These are phyloP conservation scores for Chaetomium fimeti DNA, from an alignment of 495 filamentous ascomycete genomes.

Conservation along the genomic window DNA sequence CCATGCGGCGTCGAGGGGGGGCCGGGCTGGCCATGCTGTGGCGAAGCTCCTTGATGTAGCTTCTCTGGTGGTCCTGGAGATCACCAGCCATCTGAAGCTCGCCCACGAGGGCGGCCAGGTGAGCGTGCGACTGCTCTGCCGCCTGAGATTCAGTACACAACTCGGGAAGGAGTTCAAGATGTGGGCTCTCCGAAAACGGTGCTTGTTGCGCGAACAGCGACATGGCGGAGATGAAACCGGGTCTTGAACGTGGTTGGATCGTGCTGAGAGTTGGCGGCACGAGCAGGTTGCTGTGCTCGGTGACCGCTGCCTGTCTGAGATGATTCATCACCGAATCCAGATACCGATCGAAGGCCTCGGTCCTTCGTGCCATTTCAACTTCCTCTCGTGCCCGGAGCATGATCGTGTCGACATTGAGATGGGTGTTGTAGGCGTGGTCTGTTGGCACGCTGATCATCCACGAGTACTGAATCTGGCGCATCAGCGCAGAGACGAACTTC, in stretches of 20 bases:
- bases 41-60: constrained; percentile 11
- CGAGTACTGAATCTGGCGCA: neutral
- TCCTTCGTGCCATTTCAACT: constrained; percentile 7
- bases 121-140: neutral
- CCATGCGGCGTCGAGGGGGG: neutral
- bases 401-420: constrained; percentile 2
- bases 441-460: neutral
- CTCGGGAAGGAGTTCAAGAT: neutral
- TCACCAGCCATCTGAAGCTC: neutral
- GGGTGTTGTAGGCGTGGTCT: neutral
- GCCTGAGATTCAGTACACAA: neutral
- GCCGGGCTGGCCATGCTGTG: constrained; percentile 1
- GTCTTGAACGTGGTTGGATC: neutral
- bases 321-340: neutral
- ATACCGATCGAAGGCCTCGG: neutral
- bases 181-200: neutral
- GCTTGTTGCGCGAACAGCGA: constrained; percentile 4
- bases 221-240: constrained; percentile 2
- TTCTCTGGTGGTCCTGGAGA: constrained; percentile 5
- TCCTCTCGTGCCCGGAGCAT: neutral
- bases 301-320: neutral
- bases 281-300: neutral
- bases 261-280: neutral
- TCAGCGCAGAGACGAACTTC: constrained; percentile 2
- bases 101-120: constrained; percentile 4